phyloP scores from a whole-genome alignment of 108 stramenopile genomes.

The Epipyxis sp. region DNA sequence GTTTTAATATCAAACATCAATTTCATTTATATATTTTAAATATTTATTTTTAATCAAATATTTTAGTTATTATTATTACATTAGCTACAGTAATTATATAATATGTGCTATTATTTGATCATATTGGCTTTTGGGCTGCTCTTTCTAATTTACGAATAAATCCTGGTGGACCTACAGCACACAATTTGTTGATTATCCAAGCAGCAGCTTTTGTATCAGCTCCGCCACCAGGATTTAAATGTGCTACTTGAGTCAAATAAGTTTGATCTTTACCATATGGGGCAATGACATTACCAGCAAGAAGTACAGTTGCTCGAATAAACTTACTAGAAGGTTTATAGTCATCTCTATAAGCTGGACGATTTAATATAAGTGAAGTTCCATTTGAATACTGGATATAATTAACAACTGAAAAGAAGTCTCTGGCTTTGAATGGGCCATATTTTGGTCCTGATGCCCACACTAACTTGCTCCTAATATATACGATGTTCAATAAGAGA shows the following conservation, averaged over 20 bases:
- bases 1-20: too few relatives aligned
- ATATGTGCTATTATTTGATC: too few relatives aligned
- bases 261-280: background rate
- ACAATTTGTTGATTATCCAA: background rate
- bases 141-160: background rate
- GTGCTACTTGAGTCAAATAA: background rate
- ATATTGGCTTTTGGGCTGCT: background rate
- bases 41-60: too few relatives aligned
- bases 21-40: too few relatives aligned
- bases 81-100: too few relatives aligned
- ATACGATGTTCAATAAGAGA: too few relatives aligned
- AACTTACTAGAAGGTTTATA: background rate
- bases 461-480: conserved; percentile 33
- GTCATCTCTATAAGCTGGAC: background rate
- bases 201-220: background rate
- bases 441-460: conserved; percentile 7
- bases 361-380: background rate
- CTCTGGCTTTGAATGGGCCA: conserved; percentile 32
- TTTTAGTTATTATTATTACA: too few relatives aligned
- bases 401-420: conserved; percentile 30
- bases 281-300: background rate
- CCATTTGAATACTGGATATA: too few relatives aligned
- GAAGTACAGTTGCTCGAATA: background rate
- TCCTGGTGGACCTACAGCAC: background rate
- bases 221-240: background rate